These are phyloP conservation scores for Sicyos baderoa DNA, from an alignment of 306 rosid genomes.

Conservation along the genomic window DNA sequence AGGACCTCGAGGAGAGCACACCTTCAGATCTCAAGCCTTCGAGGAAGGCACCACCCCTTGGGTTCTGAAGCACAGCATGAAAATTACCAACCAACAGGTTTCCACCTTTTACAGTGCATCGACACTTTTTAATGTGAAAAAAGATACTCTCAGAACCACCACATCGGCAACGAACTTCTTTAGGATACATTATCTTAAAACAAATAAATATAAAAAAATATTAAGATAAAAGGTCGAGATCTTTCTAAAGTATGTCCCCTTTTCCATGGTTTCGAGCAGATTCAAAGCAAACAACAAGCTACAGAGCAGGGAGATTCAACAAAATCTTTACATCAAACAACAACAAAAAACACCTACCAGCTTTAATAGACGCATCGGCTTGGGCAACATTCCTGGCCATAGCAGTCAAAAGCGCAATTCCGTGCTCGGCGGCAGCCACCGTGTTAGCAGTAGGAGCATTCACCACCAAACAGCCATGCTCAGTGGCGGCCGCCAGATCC, in stretches of 20 bases:
- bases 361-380: slow-evolving; percentile 88
- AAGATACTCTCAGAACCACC: not conserved
- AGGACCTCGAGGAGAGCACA: too few relatives aligned
- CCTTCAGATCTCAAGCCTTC: too few relatives aligned
- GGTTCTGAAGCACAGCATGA: not conserved
- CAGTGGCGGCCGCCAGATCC: slow-evolving; percentile 99
- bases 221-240: slow-evolving; percentile 7
- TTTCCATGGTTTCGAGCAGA: not conserved
- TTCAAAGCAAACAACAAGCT: not conserved
- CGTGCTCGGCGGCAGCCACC: slow-evolving; percentile 93
- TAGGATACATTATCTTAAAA: too few relatives aligned
- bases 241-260: not conserved
- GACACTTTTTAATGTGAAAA: not conserved
- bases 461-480: slow-evolving; percentile 86
- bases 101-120: slow-evolving; percentile 9
- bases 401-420: slow-evolving; percentile 79
- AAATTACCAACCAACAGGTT: not conserved
- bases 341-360: slow-evolving; percentile 42
- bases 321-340: slow-evolving; percentile 16
- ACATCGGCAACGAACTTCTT: not conserved
- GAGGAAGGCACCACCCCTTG: too few relatives aligned
- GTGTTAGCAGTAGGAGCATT: slow-evolving; percentile 98
- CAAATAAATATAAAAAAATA: too few relatives aligned
- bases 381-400: slow-evolving; percentile 98
- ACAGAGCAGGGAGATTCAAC: slow-evolving; percentile 12